These are phyloP conservation scores for Planoprotostelium fungivorum DNA, from an alignment of 78 protist genomes.

Conservation along the genomic window DNA sequence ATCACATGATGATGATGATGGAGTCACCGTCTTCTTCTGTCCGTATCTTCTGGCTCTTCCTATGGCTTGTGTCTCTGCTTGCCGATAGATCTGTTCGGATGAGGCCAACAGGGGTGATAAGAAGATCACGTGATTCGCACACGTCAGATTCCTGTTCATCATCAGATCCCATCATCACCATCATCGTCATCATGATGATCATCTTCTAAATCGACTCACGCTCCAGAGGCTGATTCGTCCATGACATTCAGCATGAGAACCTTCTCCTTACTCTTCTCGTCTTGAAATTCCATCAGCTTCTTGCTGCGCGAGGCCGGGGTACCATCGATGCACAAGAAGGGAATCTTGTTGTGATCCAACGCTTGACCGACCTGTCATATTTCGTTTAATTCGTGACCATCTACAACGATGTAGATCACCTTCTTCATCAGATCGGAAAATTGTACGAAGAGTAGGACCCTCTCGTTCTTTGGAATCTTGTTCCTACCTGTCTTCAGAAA, in stretches of 20 bases:
- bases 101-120: neutral
- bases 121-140: neutral
- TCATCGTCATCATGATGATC: neutral
- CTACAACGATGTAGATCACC: neutral
- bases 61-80: neutral
- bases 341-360: neutral
- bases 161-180: neutral
- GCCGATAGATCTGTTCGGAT: neutral
- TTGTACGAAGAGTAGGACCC: neutral
- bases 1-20: no score
- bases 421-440: neutral
- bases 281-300: neutral
- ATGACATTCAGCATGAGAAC: neutral
- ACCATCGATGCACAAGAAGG: neutral
- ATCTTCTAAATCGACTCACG: neutral
- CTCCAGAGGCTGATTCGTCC: neutral
- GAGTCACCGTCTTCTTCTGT: neutral
- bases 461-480: neutral
- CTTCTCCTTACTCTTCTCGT: neutral
- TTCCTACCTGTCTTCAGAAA: neutral
- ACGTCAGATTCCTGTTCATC: neutral
- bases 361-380: neutral
- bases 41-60: slow-evolving; percentile 2
- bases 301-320: neutral
- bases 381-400: no score